Evolutionary conservation across 495 filamentous ascomycete species (phyloP).

Genomic region (Penicillium macrosclerotiorum): DNA sequence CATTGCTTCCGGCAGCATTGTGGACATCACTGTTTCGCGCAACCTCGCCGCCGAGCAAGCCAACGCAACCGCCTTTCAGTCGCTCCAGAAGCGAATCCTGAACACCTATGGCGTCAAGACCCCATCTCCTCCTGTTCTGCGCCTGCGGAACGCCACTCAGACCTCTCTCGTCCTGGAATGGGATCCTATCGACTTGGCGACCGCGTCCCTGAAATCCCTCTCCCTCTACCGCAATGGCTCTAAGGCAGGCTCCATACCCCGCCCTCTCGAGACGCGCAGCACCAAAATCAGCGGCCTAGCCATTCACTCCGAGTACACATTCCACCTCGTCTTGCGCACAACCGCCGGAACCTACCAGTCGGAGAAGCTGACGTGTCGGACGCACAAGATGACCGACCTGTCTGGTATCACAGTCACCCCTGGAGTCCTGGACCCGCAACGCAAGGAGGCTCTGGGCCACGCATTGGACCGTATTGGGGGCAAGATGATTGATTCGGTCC

Average conservation of each 20-base stretch:
- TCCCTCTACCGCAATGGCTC: constrained; percentile 92
- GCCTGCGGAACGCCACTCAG: constrained; percentile 93
- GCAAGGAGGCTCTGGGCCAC: constrained; percentile 67
- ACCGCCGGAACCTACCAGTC: constrained; percentile 83
- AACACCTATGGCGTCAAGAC: constrained; percentile 77
- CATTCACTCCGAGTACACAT: constrained; percentile 91
- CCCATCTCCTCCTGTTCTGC: constrained; percentile 76
- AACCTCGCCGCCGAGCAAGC: constrained; percentile 75
- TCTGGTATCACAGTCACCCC: constrained; percentile 94
- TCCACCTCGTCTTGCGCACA: constrained; percentile 88
- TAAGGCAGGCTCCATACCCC: constrained; percentile 92
- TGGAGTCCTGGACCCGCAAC: constrained; percentile 73
- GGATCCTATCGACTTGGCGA: constrained; percentile 92
- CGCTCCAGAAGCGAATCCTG: constrained; percentile 85
- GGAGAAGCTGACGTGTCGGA: constrained; percentile 80
- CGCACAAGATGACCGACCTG: constrained; percentile 98
- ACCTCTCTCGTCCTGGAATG: constrained; percentile 97
- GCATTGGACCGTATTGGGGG: constrained; percentile 88
- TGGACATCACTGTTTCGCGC: constrained; percentile 93
- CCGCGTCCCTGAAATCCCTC: constrained; percentile 81
- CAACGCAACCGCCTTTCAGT: constrained; percentile 69
- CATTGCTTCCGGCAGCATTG: constrained; percentile 92
- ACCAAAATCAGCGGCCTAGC: constrained; percentile 98
- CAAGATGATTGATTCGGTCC: constrained; percentile 83
- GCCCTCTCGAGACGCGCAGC: constrained; percentile 76